A percentile compares a stretch with the other conserved stretches of the same genome.
phyloP scores from a whole-genome alignment of 2,329 filamentous ascomycete species.

The Teratosphaeria gauchensis region DNA sequence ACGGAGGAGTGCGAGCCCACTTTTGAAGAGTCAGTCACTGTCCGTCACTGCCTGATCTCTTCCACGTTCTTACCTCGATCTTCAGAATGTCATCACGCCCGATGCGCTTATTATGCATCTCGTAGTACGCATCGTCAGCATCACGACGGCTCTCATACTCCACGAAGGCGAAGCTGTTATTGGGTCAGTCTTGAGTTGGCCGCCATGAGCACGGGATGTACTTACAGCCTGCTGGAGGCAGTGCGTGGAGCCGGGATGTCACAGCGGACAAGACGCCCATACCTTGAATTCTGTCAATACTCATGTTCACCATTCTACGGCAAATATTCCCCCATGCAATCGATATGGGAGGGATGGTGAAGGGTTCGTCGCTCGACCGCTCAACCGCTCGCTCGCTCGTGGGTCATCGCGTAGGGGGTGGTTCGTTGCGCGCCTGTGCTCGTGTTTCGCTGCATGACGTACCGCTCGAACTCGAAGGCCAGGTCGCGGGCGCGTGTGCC shows the following conservation, averaged over 20 bases:
- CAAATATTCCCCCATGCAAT: not conserved
- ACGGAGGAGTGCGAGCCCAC: constrained; percentile 98
- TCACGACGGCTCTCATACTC: constrained; percentile 98
- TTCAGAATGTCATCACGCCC: constrained; percentile 92
- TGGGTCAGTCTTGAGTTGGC: not conserved
- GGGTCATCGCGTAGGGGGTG: not conserved
- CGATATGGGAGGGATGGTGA: constrained; percentile 1
- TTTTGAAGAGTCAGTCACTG: constrained; percentile 29
- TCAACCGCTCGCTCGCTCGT: constrained; percentile 2
- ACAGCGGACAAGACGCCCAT: constrained; percentile 93
- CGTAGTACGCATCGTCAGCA: constrained; percentile 96
- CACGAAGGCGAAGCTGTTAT: constrained; percentile 79
- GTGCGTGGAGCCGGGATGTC: constrained; percentile 95
- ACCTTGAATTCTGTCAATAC: constrained; percentile 54
- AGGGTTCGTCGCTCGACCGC: constrained; percentile 3
- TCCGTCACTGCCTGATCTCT: not conserved
- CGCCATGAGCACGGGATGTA: constrained; percentile 20
- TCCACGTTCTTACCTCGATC: constrained; percentile 65
- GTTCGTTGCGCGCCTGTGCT: not conserved
- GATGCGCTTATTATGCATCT: constrained; percentile 99
- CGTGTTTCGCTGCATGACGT: constrained; percentile 47
- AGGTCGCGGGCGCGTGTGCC: constrained; percentile 97
- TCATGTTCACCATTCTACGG: constrained; percentile 1
- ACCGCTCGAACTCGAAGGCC: constrained; percentile 99
- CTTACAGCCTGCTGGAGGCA: constrained; percentile 89